Evolutionary conservation across 257 asterid genomes (phyloP), one percentile per base, ranked within the genome.

Genomic region (Parsonsia alboflavescens): DNA sequence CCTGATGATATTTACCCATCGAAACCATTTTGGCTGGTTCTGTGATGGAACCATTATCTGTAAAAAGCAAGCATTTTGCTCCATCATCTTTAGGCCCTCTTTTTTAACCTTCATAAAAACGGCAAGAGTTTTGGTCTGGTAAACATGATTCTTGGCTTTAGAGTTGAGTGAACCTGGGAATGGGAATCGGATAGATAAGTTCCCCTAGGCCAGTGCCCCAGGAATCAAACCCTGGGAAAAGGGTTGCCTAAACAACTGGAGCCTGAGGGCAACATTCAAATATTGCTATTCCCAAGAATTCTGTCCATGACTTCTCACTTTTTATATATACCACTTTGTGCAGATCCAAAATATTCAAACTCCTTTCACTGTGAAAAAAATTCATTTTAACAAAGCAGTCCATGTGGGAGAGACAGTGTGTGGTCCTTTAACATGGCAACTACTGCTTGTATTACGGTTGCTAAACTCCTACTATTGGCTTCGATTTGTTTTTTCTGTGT

Each of bases 261-360:
- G n/a, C 50, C 56, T 53, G 54, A 49, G 63, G 62, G 63, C 73
- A 42, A 63, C 56, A 67, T 72, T 77, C 57, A 70, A 72, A 61
- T 66, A 36, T 68, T 87, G 78, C 85, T 70, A 62, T 79, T 79
- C 76, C 84, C 92, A 73, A 89, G 85, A 80, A 76, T 78, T 77
- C 79, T 88, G 93, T 83, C 91, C 76, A 77, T 77, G 65, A 67
- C 78, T 75, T 77, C 81, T 77, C 75, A 76, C 78, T 73, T 79
- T 66, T 70, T 72, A 82, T 75, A 75, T 48, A 76, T 45, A 63
- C 81, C 62, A 65, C 74, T 62, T 77, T 76, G 77, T 74, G 72
- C 66, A 82, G 84, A 86, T 86, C 91, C 86, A 82, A 86, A 80
- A 70, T 78, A 75, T 73, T 66, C 85, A 81, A 46, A 76, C 75